These are phyloP conservation scores for Acacia acuminata DNA, from an alignment of 306 rosid genomes.

Conservation along the genomic window DNA sequence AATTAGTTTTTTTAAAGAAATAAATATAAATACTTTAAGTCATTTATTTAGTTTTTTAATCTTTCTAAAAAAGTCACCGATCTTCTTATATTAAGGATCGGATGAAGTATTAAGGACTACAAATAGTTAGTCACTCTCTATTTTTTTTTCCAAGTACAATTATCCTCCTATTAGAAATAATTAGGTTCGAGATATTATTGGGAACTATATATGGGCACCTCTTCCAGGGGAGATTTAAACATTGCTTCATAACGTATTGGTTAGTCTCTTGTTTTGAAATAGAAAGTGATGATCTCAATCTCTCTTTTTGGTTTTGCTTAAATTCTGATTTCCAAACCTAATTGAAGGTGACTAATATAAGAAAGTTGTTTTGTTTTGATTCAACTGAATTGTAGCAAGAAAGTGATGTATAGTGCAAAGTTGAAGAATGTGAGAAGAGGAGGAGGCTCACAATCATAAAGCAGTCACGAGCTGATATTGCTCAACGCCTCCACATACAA, in stretches of 20 bases:
- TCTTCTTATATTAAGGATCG: no score
- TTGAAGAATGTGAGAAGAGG: constrained; percentile 10
- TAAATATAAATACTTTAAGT: no score
- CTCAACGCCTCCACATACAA: constrained; percentile 25
- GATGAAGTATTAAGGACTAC: no score
- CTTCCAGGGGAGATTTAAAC: accelerated
- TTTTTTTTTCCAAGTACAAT: no score
- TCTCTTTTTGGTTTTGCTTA: background rate
- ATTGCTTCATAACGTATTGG: no score
- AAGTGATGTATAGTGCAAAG: background rate
- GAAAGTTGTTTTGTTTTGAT: background rate
- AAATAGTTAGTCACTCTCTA: no score
- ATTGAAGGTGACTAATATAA: background rate
- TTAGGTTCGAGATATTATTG: accelerated
- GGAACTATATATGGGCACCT: no score
- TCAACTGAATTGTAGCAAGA: constrained; percentile 17
- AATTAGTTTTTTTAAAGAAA: no score
- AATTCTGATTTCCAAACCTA: background rate
- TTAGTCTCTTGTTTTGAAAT: no score
- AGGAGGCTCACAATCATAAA: constrained; percentile 12
- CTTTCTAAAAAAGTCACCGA: no score
- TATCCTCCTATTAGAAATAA: no score
- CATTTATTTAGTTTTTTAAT: no score
- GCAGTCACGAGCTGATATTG: constrained; percentile 16
- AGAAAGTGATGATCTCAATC: background rate